Evolutionary conservation across 352 stramenopile species (phyloP).

Genomic region (Globisporangium middletonii): DNA sequence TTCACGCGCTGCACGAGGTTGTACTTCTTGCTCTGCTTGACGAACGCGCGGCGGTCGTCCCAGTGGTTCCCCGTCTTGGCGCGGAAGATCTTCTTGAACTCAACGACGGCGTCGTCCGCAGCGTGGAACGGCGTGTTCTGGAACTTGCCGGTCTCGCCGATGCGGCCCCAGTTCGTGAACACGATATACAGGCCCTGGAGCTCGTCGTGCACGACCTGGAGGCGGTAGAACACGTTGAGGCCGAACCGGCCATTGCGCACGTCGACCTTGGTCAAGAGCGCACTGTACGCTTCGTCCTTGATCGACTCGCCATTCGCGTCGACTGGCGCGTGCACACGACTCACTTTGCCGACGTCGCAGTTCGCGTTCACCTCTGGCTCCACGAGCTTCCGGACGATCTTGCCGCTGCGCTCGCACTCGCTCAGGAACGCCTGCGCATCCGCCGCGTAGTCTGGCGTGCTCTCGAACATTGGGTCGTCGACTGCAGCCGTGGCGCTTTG

Average conservation of each 20-base stretch:
- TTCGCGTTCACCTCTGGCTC: constrained; percentile 45
- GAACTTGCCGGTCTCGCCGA: constrained; percentile 70
- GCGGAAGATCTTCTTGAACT: constrained; percentile 82
- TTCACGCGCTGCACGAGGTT: constrained; percentile 64
- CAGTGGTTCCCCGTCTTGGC: constrained; percentile 72
- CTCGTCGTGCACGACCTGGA: constrained; percentile 63
- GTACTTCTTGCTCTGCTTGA: constrained; percentile 67
- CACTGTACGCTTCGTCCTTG: constrained; percentile 42
- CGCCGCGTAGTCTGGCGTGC: constrained; percentile 28
- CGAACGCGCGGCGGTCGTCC: constrained; percentile 38
- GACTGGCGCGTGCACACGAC: constrained; percentile 28
- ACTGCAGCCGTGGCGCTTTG: constrained; percentile 12
- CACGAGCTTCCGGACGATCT: constrained; percentile 43
- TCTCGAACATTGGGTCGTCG: constrained; percentile 21
- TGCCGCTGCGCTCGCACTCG: constrained; percentile 43
- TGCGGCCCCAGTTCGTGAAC: constrained; percentile 79
- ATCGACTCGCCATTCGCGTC: constrained; percentile 19
- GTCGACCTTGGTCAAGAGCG: constrained; percentile 69
- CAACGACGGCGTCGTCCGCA: constrained; percentile 34
- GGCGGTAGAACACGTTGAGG: constrained; percentile 71
- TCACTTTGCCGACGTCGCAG: constrained; percentile 56
- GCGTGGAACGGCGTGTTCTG: constrained; percentile 71
- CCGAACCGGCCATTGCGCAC: constrained; percentile 64
- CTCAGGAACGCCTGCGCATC: constrained; percentile 47
- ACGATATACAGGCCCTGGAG: constrained; percentile 67